Conservation (phyloP, 1,284 basidiomycete genomes). For the Agaricales sp. region DNA sequence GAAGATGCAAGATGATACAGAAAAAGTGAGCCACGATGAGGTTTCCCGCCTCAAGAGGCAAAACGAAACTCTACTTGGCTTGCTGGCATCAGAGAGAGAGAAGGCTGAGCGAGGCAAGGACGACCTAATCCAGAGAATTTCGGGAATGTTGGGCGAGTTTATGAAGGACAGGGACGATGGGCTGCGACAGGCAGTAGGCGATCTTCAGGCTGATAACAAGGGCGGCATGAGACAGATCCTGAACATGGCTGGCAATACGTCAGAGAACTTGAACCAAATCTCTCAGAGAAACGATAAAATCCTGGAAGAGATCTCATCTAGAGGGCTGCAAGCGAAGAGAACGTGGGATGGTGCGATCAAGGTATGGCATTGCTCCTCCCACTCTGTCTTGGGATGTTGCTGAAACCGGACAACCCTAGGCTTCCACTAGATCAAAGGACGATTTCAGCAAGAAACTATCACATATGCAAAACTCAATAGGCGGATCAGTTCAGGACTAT, state of each 20-base stretch:
- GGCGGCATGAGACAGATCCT: conserved; percentile 16
- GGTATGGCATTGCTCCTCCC: conserved; percentile 16
- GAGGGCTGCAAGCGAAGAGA: conserved; percentile 30
- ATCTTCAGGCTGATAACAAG: conserved; percentile 46
- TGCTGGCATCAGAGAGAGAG: neutral
- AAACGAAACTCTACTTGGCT: neutral
- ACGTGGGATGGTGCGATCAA: conserved; percentile 41
- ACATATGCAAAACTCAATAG: conserved; percentile 32
- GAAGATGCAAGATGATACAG: conserved; percentile 50
- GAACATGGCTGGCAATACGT: conserved; percentile 14
- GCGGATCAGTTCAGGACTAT: conserved; percentile 40
- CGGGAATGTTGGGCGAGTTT: conserved; percentile 61
- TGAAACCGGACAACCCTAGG: conserved; percentile 22
- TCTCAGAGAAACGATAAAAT: conserved; percentile 36
- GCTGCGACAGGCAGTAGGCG: conserved; percentile 48
- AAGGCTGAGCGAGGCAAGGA: conserved; percentile 23
- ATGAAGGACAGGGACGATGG: conserved; percentile 58
- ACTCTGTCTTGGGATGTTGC: neutral
- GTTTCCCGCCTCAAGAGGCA: neutral
- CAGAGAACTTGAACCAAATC: conserved; percentile 39
- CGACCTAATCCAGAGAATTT: conserved; percentile 64
- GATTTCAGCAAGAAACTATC: conserved; percentile 33
- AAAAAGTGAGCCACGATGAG: conserved; percentile 33
- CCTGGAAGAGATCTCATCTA: conserved; percentile 22
- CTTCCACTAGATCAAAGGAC: conserved; percentile 26